Base-by-base conservation (phyloP, 768 basidiomycete genomes). In the Pleurotus tuoliensis region DNA sequence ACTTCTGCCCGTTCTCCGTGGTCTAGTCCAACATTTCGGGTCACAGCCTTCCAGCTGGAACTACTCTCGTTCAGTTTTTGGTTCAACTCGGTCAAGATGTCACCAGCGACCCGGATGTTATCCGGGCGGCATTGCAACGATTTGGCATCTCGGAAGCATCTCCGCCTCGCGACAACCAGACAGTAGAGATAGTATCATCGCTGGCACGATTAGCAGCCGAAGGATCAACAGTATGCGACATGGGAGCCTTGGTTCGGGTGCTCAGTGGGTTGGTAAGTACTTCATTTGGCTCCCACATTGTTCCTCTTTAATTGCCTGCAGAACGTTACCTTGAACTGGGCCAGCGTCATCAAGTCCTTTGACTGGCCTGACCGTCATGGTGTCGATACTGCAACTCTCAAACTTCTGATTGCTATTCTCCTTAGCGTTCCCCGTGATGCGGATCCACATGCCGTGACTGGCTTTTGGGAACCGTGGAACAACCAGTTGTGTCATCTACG, bases 351-450 rank as follows among this genome's bases (percentile, higher is more conserved):
- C 66, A 84, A 85, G 60, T 82, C 89, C 3, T 96, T 96, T 65
- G 96, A 98, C 76, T 80, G 85, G 70, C 78, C 87, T 5, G 87
- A 91, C 67, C 83, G 92, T 46, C 84, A 86, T 59, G 89, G 90
- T 5, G 90, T 94, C 12, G 93, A 96, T 67, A 94, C 92, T 2
- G 87, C 90, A 30, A 92, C 92, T 0, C 72, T 98, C 62, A 94
- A 95, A 64, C 80, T 97, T 49, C 73, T 98, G 63, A 91, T 96
- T 50, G 87, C 92, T 58, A 86, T 98, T 55, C 83, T 98, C 18
- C 77, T 90, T 56, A 89, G 92, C 62, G 84, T 88, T 15, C 87
- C 92, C 46, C 84, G 89, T 45, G 86, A 89, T 53, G 81, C 75
- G 40, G 89, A 86, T 47, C 83, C 81, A 6, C 91, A 92, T 60